These are phyloP conservation scores for Helicocarpus griseus DNA, from an alignment of 2,329 filamentous ascomycete genomes.

Conservation along the genomic window DNA sequence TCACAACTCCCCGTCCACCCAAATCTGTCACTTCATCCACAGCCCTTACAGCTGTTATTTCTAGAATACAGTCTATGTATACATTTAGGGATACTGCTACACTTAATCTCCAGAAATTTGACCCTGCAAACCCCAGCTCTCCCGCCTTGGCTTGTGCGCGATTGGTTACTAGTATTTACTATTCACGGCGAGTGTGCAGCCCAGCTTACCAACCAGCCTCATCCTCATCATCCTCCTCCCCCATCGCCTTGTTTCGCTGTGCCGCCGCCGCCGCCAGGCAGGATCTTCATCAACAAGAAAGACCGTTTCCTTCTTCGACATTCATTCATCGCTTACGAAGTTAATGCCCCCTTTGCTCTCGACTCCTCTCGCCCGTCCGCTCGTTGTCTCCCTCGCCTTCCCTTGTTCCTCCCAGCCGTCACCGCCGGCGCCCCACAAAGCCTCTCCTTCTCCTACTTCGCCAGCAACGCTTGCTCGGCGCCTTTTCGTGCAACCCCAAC, in stretches of 20 bases:
- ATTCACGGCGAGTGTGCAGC: not conserved
- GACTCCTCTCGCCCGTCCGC: not conserved
- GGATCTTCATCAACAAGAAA: not conserved
- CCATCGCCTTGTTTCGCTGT: not conserved
- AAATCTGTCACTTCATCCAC: too few species aligned
- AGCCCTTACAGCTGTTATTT: not conserved
- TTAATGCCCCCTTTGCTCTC: slow-evolving; percentile 9
- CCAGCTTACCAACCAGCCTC: not conserved
- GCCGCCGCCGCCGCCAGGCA: not conserved
- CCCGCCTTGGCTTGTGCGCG: not conserved
- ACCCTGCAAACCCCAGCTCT: not conserved
- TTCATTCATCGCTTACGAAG: not conserved
- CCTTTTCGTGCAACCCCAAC: not conserved
- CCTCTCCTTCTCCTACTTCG: not conserved
- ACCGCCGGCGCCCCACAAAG: not conserved
- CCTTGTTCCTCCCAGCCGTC: slow-evolving; percentile 7
- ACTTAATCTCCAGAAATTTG: not conserved
- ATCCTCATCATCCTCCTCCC: not conserved
- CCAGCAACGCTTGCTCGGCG: not conserved
- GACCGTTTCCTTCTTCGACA: not conserved
- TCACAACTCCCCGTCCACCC: too few species aligned
- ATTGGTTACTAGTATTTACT: not conserved
- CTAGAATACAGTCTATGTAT: not conserved
- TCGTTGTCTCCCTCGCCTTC: slow-evolving; percentile 4
- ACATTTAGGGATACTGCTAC: not conserved